Base-by-base conservation (phyloP, 2,329 filamentous ascomycete species). In the Arthrobotrys entomopaga region DNA sequence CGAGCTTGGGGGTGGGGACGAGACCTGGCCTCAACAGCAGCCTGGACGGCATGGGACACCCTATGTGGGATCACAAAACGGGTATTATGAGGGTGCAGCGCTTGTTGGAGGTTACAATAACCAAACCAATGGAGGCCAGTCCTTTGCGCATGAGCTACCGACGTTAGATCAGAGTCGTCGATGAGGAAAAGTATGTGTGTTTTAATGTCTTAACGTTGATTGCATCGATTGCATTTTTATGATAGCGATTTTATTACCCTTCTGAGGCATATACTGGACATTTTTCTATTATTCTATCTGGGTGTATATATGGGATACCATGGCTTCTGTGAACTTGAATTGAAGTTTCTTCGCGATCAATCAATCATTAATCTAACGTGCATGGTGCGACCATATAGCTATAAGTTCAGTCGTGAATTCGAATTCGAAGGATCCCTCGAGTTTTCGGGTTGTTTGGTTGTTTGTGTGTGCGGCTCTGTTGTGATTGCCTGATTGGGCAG, bases 91-190 rank as follows among this genome's bases (percentile, higher is more conserved):
- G 58, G 52, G 52, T 22, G 13, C 34, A 10, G 58, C 24, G 16
- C 16, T 34, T 3, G 29, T 8, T 7, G 40, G 1, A 6, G 19
- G 10, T 24, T 50, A 50, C 19, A 64, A 52, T 19, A 34, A 34
- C 7, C 57, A 64, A 20, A 50, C 40, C 0, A 58, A 49, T 7
- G 65, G 65, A 3, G 57, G 26, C 6, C 57, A 56, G 13, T 16
- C 57, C 1, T 70, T 52, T 34, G 58, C 58, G 11, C 58, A 70
- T 26, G 65, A 70, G 34, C 43, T 70, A 22, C 65, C 65, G 20
- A 43, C 65, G 13, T 22, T 16, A 15, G 22, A 40, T 20, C 48
- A 67, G 6, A 26, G 38, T 15, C 60, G 40, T 38, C 48, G 24
- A 54, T 24, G 42, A 24, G n/a, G 20, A 24, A 38, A 53, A n/a